Evolutionary conservation across 2,329 filamentous ascomycete species (phyloP).

Genomic region (Cercospora sesami): DNA sequence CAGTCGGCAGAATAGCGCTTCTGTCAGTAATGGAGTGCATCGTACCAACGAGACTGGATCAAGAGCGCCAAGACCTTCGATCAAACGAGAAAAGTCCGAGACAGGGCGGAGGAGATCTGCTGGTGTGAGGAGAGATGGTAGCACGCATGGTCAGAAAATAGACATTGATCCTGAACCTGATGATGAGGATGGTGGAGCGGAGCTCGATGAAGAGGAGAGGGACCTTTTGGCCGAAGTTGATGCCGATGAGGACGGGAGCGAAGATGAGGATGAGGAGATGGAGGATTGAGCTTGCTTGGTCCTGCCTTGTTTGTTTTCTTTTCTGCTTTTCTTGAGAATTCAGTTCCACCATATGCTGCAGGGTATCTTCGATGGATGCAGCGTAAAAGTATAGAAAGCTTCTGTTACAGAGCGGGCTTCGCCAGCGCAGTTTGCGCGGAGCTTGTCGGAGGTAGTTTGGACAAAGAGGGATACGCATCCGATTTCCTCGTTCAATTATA

Average conservation of each 20-base stretch:
- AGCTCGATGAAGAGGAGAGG: constrained; percentile 42
- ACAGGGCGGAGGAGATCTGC: constrained; percentile 1
- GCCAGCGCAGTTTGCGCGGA: background rate
- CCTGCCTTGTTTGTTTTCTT: background rate
- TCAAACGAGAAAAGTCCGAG: constrained; percentile 11
- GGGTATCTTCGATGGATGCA: background rate
- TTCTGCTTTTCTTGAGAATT: background rate
- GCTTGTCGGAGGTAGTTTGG: background rate
- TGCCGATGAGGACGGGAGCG: constrained; percentile 41
- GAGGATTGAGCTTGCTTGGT: constrained; percentile 19
- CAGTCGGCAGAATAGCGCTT: constrained; percentile 21
- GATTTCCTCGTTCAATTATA: background rate
- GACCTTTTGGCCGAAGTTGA: constrained; percentile 42
- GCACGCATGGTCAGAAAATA: constrained; percentile 19
- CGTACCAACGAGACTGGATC: constrained; percentile 19
- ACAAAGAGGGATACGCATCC: background rate
- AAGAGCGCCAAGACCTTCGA: background rate
- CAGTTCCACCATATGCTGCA: background rate
- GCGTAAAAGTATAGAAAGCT: background rate
- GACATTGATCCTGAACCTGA: constrained; percentile 31
- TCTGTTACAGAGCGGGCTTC: background rate
- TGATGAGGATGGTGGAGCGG: constrained; percentile 34
- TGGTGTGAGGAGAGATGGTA: constrained; percentile 27
- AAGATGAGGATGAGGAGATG: constrained; percentile 39
- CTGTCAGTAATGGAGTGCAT: constrained; percentile 16